These are phyloP conservation scores for Septoria linicola DNA, from an alignment of 2,329 filamentous ascomycete genomes.

Conservation along the genomic window DNA sequence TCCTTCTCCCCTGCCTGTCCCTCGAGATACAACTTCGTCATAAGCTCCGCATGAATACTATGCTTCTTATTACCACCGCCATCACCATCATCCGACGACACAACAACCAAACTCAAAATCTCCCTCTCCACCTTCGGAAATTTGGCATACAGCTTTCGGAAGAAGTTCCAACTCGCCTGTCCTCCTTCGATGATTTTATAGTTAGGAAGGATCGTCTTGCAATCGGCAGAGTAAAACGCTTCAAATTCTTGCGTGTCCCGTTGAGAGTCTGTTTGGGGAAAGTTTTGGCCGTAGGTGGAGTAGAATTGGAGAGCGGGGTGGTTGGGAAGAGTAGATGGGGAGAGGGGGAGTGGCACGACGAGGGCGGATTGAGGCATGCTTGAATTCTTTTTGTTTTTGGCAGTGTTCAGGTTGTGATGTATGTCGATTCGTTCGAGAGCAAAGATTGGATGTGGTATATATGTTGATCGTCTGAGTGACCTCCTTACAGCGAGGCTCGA, in stretches of 20 bases:
- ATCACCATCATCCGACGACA: slow-evolving; percentile 3
- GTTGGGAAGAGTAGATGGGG: background rate
- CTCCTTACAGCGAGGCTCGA: too few species aligned
- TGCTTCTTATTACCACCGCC: slow-evolving; percentile 1
- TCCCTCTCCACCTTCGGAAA: slow-evolving; percentile 18
- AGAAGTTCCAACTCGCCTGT: slow-evolving; percentile 9
- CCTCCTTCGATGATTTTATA: slow-evolving; percentile 4
- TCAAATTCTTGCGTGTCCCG: slow-evolving; percentile 5
- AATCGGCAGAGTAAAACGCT: slow-evolving; percentile 16
- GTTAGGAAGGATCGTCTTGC: slow-evolving; percentile 10
- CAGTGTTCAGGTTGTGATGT: too few species aligned
- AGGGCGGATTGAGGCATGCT: slow-evolving; percentile 5
- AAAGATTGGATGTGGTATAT: too few species aligned
- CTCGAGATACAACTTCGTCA: slow-evolving; percentile 11
- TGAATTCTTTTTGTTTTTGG: background rate
- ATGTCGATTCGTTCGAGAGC: too few species aligned
- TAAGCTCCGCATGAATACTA: slow-evolving; percentile 14
- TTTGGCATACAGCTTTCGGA: slow-evolving; percentile 10
- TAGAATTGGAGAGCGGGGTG: slow-evolving; percentile 18
- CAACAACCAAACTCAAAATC: slow-evolving; percentile 14
- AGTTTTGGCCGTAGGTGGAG: slow-evolving; percentile 16
- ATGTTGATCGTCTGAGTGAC: too few species aligned
- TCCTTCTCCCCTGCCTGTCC: background rate
- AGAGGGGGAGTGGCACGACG: slow-evolving; percentile 9
- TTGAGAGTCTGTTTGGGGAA: slow-evolving; percentile 17